Conservation (phyloP, 2,329 filamentous ascomycete species). For the Xylariaceae sp. region DNA sequence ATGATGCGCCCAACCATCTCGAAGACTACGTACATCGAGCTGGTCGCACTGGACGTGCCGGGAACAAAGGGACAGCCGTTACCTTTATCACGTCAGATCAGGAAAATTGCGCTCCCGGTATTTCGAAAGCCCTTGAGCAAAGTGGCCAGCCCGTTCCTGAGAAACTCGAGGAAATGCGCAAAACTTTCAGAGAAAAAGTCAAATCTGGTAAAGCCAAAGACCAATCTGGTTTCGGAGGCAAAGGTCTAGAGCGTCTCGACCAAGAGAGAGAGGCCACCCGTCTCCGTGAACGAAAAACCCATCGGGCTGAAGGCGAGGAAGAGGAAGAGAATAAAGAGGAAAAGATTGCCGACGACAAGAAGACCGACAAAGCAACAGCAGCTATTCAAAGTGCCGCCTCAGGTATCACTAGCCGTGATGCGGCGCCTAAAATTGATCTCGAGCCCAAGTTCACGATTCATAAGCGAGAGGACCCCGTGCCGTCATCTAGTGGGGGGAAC, state of each 20-base stretch:
- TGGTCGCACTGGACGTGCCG: conserved; percentile 88
- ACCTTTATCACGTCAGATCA: conserved; percentile 92
- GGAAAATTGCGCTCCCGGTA: conserved; percentile 82
- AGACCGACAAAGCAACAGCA: conserved; percentile 63
- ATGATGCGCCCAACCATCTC: conserved; percentile 86
- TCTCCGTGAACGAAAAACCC: conserved; percentile 79
- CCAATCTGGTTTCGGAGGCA: conserved; percentile 86
- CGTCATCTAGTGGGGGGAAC: conserved; percentile 43
- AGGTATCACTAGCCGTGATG: conserved; percentile 51
- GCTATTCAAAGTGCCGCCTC: conserved; percentile 61
- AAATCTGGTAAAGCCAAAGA: conserved; percentile 89
- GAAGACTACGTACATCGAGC: conserved; percentile 96
- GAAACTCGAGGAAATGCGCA: conserved; percentile 59
- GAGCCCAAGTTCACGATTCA: conserved; percentile 66
- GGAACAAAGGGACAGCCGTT: conserved; percentile 89
- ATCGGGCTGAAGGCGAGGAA: conserved; percentile 79
- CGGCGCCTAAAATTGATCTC: conserved; percentile 42
- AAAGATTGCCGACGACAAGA: conserved; percentile 63
- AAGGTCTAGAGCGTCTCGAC: conserved; percentile 87
- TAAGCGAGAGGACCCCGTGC: conserved; percentile 57
- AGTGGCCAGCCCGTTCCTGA: conserved; percentile 82
- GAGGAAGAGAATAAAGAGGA: conserved; percentile 73
- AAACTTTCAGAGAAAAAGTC: conserved; percentile 80
- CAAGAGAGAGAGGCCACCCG: conserved; percentile 85
- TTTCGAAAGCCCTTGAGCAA: conserved; percentile 87